Conservation (phyloP, 2,329 filamentous ascomycete species). For the Westerdykella aurantiaca region DNA sequence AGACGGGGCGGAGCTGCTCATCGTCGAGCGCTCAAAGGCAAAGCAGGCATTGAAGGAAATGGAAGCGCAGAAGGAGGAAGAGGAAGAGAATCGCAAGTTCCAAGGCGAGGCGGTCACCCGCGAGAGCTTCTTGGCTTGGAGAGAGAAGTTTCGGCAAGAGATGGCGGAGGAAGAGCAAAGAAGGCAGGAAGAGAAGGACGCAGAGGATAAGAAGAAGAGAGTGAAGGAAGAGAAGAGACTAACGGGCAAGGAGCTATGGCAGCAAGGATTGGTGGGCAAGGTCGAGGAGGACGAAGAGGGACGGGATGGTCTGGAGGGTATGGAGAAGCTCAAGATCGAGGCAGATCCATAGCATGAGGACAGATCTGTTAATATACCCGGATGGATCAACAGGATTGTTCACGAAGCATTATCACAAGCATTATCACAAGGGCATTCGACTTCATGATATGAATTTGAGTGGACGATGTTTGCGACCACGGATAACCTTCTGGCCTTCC, state of each 20-base stretch:
- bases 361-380: constrained; percentile 19
- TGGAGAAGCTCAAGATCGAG: constrained; percentile 41
- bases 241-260: constrained; percentile 52
- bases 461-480: constrained; percentile 15
- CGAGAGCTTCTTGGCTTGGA: constrained; percentile 80
- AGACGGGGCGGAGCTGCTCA: constrained; percentile 80
- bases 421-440: neutral
- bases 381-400: neutral
- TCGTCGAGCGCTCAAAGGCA: constrained; percentile 65
- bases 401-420: neutral
- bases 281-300: constrained; percentile 60
- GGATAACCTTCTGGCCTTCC: constrained; percentile 31
- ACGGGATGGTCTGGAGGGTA: constrained; percentile 47
- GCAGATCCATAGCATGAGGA: constrained; percentile 32
- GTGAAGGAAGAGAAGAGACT: constrained; percentile 71
- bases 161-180: constrained; percentile 63
- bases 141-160: constrained; percentile 69
- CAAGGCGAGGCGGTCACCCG: constrained; percentile 83
- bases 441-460: neutral
- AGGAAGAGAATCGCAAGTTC: constrained; percentile 95
- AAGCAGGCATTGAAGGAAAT: constrained; percentile 50
- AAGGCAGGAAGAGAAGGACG: constrained; percentile 63
- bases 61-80: constrained; percentile 61
- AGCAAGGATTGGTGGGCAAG: constrained; percentile 54
- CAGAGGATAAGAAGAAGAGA: constrained; percentile 53